Percentiles rank a stretch among this genome's conserved stretches.
Conservation (phyloP, 495 filamentous ascomycete species). For the Penicillium salamii region DNA sequence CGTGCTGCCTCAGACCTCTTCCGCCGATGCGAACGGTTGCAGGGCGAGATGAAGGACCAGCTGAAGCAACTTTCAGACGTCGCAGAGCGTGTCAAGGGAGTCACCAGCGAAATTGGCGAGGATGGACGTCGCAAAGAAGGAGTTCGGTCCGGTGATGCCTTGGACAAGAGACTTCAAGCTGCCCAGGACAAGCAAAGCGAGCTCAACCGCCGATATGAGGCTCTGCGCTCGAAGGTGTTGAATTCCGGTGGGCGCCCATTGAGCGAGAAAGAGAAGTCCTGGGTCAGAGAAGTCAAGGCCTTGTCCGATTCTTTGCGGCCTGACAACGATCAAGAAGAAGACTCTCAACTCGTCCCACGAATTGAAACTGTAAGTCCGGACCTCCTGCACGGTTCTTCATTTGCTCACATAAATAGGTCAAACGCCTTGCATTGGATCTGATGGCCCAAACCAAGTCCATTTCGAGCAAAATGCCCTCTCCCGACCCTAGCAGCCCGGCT, state of each 20-base stretch:
- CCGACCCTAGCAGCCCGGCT: slow-evolving; percentile 30
- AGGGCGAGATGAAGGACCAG: slow-evolving; percentile 68
- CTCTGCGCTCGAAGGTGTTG: slow-evolving; percentile 57
- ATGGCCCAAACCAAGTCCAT: slow-evolving; percentile 46
- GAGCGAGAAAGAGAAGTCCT: slow-evolving; percentile 70
- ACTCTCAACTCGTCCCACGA: slow-evolving; percentile 29
- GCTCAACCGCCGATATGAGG: slow-evolving; percentile 62
- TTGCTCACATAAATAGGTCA: slow-evolving; percentile 36
- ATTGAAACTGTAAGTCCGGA: slow-evolving; percentile 35
- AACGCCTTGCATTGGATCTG: slow-evolving; percentile 49
- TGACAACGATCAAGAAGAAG: slow-evolving; percentile 24
- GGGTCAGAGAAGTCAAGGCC: slow-evolving; percentile 59
- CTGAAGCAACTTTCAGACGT: slow-evolving; percentile 66
- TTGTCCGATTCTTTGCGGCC: slow-evolving; percentile 38
- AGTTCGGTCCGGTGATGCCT: slow-evolving; percentile 44
- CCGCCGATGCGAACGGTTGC: slow-evolving; percentile 69
- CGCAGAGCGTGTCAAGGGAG: slow-evolving; percentile 59
- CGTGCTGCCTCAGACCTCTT: slow-evolving; percentile 79
- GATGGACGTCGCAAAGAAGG: slow-evolving; percentile 39
- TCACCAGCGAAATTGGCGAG: slow-evolving; percentile 61
- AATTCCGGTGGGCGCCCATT: slow-evolving; percentile 59
- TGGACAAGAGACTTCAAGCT: slow-evolving; percentile 58
- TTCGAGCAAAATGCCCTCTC: slow-evolving; percentile 24
- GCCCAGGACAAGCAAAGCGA: slow-evolving; percentile 58
- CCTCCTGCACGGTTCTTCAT: slow-evolving; percentile 7